Percentiles rank a stretch among this genome's conserved stretches.
phyloP scores from a whole-genome alignment of 1,139 yeast genomes.

The Yamadazyma oceani region DNA sequence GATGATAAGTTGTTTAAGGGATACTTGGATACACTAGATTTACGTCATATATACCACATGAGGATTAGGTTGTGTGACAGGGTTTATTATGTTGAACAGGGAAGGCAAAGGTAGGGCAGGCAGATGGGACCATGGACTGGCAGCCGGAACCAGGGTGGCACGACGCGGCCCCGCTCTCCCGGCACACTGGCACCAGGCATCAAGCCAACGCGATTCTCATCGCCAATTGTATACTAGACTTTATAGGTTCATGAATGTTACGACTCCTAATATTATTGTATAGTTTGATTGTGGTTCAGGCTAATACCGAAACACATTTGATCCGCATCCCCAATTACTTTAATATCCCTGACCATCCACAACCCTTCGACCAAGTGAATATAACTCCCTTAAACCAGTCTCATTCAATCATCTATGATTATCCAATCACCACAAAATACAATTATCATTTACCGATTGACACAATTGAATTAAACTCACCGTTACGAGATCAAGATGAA shows the following conservation, averaged over 20 bases:
- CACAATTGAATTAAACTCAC: constrained; percentile 8
- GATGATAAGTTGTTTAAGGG: constrained; percentile 7
- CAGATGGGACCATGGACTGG: no score
- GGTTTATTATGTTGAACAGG: not conserved
- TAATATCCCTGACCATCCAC: constrained; percentile 27
- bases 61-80: not conserved
- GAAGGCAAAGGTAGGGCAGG: not conserved
- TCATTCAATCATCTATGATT: constrained; percentile 26
- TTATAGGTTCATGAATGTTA: not conserved
- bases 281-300: constrained; percentile 12
- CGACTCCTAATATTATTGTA: not conserved
- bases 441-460: constrained; percentile 6
- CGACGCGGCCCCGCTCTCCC: no score
- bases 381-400: constrained; percentile 24
- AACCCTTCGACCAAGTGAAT: constrained; percentile 3
- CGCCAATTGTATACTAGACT: no score
- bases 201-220: no score
- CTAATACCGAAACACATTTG: constrained; percentile 41
- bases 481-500: constrained; percentile 13
- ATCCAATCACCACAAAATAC: constrained; percentile 27
- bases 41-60: not conserved
- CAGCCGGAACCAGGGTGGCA: no score
- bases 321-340: constrained; percentile 37
- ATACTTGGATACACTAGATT: not conserved
- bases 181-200: no score